These are phyloP conservation scores for Ceratobasidium sp. DNA, from an alignment of 1,284 basidiomycete genomes.

Conservation along the genomic window DNA sequence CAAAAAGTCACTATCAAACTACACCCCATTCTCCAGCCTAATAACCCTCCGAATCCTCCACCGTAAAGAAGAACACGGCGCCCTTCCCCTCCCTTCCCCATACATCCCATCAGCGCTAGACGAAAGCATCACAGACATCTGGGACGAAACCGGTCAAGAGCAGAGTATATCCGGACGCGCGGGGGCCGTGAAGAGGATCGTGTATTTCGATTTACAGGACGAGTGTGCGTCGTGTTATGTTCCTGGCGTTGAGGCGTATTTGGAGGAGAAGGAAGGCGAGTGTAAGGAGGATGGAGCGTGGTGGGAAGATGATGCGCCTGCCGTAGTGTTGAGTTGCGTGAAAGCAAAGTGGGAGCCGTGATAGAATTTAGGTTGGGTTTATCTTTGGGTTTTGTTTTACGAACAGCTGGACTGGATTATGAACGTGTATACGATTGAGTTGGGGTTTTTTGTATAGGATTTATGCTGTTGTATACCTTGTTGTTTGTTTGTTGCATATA, in stretches of 20 bases:
- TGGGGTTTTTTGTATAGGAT: too few relatives aligned
- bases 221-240: constrained; percentile 32
- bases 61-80: constrained; percentile 32
- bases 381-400: neutral
- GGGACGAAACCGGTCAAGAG: constrained; percentile 35
- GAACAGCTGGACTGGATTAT: too few relatives aligned
- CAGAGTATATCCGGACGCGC: neutral
- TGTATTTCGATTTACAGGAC: constrained; percentile 41
- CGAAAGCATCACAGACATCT: neutral
- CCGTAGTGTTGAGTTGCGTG: constrained; percentile 24
- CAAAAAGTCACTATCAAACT: constrained; percentile 39
- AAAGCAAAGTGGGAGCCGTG: neutral
- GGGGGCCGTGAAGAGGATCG: constrained; percentile 10
- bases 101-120: neutral
- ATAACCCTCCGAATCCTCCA: constrained; percentile 16
- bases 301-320: constrained; percentile 18
- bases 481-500: too few relatives aligned
- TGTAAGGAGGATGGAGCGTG: neutral
- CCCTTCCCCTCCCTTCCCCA: constrained; percentile 1
- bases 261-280: too few relatives aligned
- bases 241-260: neutral
- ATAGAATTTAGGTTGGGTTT: neutral
- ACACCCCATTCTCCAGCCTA: neutral
- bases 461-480: too few relatives aligned
- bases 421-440: too few relatives aligned